Conservation (phyloP, 768 basidiomycete species). For the Fomitopsis serialis region DNA sequence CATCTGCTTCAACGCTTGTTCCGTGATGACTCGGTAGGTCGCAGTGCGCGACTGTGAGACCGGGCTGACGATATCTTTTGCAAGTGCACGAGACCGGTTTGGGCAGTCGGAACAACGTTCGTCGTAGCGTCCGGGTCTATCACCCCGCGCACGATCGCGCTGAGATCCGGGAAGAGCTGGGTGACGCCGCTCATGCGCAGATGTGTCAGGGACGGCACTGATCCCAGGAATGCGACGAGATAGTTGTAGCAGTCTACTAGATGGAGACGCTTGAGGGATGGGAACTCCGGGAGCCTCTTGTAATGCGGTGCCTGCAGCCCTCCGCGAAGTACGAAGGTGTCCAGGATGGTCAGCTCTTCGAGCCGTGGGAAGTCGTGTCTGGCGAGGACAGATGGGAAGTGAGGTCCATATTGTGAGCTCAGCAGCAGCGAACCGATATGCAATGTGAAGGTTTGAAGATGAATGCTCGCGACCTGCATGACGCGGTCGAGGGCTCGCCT, state of each 20-base stretch:
- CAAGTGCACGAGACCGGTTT: neutral
- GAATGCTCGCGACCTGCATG: neutral
- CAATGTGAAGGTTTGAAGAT: conserved; percentile 8
- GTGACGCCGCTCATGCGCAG: conserved; percentile 1
- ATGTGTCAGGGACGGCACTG: neutral
- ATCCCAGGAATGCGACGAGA: neutral
- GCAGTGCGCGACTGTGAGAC: neutral
- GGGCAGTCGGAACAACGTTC: neutral
- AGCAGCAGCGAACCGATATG: neutral
- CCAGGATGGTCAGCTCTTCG: conserved; percentile 9
- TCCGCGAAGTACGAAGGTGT: neutral
- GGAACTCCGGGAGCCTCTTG: neutral
- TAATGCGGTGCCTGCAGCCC: neutral
- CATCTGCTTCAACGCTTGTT: neutral
- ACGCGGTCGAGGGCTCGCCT: neutral
- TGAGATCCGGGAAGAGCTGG: neutral
- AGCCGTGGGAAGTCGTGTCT: conserved; percentile 3
- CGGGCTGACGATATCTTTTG: neutral
- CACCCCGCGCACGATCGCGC: neutral
- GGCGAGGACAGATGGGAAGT: conserved; percentile 2
- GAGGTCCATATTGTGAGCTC: too few relatives aligned
- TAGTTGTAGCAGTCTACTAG: neutral
- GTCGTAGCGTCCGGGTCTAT: neutral
- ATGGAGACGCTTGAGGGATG: neutral
- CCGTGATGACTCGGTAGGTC: neutral